A percentile compares a stretch with the other conserved stretches of the same genome.
Conservation (phyloP, 2,329 filamentous ascomycete genomes). For the Verticillium nubilum region DNA sequence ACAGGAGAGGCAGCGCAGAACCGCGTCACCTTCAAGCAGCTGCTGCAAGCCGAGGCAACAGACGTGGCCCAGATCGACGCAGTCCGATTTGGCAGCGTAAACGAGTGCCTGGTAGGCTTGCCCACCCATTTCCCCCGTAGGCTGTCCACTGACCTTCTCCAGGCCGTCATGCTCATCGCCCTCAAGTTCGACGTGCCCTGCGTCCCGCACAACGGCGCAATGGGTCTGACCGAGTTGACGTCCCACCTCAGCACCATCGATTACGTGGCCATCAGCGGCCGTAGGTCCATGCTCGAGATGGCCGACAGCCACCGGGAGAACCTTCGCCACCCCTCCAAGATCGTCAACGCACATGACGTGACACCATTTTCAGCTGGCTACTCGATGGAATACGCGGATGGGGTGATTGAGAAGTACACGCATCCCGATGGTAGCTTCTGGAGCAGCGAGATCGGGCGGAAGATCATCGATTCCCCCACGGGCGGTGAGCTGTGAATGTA, state of each 20-base stretch:
- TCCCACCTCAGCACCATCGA: constrained; percentile 16
- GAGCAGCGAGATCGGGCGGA: constrained; percentile 19
- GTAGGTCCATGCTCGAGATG: constrained; percentile 18
- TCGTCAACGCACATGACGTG: constrained; percentile 19
- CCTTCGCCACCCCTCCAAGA: constrained; percentile 17
- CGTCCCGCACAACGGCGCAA: constrained; percentile 14
- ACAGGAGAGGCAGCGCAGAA: constrained; percentile 71
- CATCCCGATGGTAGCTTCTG: constrained; percentile 24
- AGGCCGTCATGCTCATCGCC: constrained; percentile 14
- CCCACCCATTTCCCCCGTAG: background rate
- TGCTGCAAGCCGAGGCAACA: constrained; percentile 57
- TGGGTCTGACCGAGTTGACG: constrained; percentile 14
- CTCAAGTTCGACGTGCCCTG: constrained; percentile 13
- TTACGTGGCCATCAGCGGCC: constrained; percentile 16
- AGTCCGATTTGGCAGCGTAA: constrained; percentile 63
- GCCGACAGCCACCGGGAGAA: constrained; percentile 21
- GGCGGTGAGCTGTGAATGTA: constrained; percentile 18
- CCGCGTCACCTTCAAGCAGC: constrained; percentile 66
- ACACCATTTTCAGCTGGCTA: constrained; percentile 19
- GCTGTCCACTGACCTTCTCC: background rate
- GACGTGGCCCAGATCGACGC: constrained; percentile 65
- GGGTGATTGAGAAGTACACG: constrained; percentile 21
- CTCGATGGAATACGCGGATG: constrained; percentile 22
- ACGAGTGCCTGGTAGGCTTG: constrained; percentile 21
- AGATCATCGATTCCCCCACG: constrained; percentile 24